These are phyloP conservation scores for Backusella liffmaniae DNA, from an alignment of 192 early-diverging fungal species.

Conservation along the genomic window DNA sequence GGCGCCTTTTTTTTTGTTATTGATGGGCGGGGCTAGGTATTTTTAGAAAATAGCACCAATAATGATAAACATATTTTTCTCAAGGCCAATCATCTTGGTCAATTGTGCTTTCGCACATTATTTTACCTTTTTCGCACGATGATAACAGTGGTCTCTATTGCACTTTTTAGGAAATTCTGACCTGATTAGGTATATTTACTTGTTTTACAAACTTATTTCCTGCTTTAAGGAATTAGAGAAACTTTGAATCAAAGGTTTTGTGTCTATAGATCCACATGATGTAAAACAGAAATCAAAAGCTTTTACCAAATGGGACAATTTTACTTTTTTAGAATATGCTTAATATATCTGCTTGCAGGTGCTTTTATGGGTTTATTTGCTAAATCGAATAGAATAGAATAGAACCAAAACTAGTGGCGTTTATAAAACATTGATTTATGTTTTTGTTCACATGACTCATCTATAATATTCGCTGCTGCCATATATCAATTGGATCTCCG, in stretches of 20 bases:
- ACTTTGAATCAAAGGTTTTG: neutral
- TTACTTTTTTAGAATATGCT: conserved; percentile 1
- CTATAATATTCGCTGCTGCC: neutral
- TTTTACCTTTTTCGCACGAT: conserved; percentile 15
- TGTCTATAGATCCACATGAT: conserved; percentile 4
- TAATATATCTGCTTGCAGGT: neutral
- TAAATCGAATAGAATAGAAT: neutral
- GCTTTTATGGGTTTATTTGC: neutral
- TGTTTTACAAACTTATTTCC: conserved; percentile 2
- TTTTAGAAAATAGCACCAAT: conserved; percentile 7
- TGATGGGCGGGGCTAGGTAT: conserved; percentile 4
- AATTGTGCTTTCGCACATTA: neutral
- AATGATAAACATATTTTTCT: neutral
- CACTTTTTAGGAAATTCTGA: conserved; percentile 8
- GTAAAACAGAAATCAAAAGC: neutral
- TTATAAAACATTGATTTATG: neutral
- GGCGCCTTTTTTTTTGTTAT: neutral
- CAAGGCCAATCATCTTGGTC: neutral
- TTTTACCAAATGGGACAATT: neutral
- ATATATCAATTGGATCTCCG: neutral
- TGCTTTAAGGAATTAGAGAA: conserved; percentile 3
- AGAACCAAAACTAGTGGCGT: neutral
- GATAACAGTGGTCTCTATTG: neutral
- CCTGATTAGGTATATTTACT: conserved; percentile 2
- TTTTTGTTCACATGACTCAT: conserved; percentile 2